phyloP scores from a whole-genome alignment of 306 rosid genomes.

The Prunus mira region DNA sequence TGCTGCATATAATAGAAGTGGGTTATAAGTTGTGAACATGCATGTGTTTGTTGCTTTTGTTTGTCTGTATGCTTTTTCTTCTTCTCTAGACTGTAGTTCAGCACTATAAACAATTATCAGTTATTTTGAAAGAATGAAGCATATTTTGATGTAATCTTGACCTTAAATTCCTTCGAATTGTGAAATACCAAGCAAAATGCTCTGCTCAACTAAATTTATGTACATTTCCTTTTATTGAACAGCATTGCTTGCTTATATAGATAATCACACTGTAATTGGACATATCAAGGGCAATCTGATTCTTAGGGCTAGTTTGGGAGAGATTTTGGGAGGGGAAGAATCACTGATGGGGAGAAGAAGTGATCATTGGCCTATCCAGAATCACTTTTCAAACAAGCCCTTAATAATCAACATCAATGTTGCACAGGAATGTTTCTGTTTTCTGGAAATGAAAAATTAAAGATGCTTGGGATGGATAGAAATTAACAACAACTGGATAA shows the following conservation, averaged over 20 bases:
- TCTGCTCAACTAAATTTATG: too few relatives aligned
- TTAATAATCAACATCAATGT: too few relatives aligned
- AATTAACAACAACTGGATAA: conserved; percentile 22
- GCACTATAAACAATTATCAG: neutral
- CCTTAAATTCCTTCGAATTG: neutral
- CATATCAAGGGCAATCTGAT: too few relatives aligned
- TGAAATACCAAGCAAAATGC: neutral
- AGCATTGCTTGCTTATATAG: too few relatives aligned
- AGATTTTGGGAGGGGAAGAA: too few relatives aligned
- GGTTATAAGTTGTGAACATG: neutral
- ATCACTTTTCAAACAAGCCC: too few relatives aligned
- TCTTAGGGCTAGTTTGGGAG: too few relatives aligned
- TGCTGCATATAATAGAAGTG: neutral
- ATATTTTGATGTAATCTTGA: neutral
- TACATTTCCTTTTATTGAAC: too few relatives aligned
- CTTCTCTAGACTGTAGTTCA: neutral
- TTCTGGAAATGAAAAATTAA: neutral
- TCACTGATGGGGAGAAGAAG: too few relatives aligned
- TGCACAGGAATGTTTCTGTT: too few relatives aligned
- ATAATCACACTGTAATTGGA: too few relatives aligned
- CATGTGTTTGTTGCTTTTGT: neutral
- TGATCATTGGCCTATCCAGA: too few relatives aligned
- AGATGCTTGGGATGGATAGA: neutral
- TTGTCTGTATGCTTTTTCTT: neutral
- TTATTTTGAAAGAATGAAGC: neutral